Evolutionary conservation across 2,329 filamentous ascomycete genomes (phyloP).

Genomic region (Diplodia sapinea): DNA sequence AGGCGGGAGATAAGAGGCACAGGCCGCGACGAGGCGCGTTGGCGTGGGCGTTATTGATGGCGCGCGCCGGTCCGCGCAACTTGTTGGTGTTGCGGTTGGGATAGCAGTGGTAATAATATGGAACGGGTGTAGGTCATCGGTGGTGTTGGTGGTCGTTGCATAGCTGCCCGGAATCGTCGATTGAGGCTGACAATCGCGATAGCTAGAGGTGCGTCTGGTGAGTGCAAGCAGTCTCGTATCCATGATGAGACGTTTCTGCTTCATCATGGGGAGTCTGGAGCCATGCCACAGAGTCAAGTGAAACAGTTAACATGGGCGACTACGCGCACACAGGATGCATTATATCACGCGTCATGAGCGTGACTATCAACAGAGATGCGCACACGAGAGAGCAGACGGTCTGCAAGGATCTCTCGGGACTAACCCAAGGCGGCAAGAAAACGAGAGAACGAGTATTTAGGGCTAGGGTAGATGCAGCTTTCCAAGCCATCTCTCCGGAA

Average conservation of each 20-base stretch:
- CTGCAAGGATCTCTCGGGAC: not conserved
- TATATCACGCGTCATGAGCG: not conserved
- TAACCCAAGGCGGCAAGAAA: not conserved
- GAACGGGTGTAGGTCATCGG: not conserved
- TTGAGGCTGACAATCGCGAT: not conserved
- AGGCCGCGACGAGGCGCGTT: not conserved
- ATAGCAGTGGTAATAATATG: not conserved
- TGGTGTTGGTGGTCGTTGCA: not conserved
- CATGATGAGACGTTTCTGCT: not conserved
- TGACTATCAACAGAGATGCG: not conserved
- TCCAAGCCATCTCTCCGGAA: not conserved
- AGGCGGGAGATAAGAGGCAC: not conserved
- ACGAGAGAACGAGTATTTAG: not conserved
- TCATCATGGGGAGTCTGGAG: conserved; percentile 10
- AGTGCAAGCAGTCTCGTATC: not conserved
- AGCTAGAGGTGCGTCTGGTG: not conserved
- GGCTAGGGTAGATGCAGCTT: not conserved
- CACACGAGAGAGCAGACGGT: not conserved
- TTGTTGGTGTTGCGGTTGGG: not conserved
- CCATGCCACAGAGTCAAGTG: conserved; percentile 8
- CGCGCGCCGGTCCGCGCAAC: not conserved
- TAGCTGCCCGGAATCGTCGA: not conserved
- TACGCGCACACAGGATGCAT: not conserved
- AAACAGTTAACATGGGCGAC: not conserved
- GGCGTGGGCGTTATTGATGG: not conserved